Base-by-base conservation (phyloP, 768 basidiomycete species). In the Botryobasidium botryosum region DNA sequence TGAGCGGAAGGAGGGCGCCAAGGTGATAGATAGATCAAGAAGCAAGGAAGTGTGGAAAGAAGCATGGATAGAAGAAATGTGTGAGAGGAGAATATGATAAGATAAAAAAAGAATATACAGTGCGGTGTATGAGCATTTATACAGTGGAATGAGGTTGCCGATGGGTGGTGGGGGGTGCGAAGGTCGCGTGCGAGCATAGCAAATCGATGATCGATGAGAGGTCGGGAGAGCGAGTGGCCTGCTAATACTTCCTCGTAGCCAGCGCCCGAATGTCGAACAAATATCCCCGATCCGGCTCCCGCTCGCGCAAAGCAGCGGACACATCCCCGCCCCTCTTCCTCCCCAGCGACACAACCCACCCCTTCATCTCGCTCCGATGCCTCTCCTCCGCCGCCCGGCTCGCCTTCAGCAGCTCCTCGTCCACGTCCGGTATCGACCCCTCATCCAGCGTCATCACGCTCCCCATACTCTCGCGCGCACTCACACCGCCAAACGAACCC, bases 261-360 rank as follows among this genome's bases (percentile, higher is more conserved):
- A 88, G 71, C 21, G 78, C 79, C 51, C 84, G 75, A 49, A 88
- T 86, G 60, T 87, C 84, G 60, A 73, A 80, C 28, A 88, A 66
- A 54, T 73, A 69, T 31, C 72, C 70, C 47, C 77, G 73, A 55
- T 78, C 76, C 27, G 70, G 64, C 44, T 70, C 66, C 24, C 36
- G 35, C 36, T 37, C 36, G 23, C 5, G 8, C 5, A n/a, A 37
- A 32, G 13, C 17, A 21, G 53, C 54, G 46, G 49, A 56, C 17
- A 57, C 49, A 53, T 55, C 43, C 51, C 55, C 40, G 29, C 26
- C 23, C 31, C 37, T 40, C 6, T 26, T 24, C 32, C 24, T 18
- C 35, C 43, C 35, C 4, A 38, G 43, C 29, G 55, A 53, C 27
- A 52, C 52, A 24, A 60, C 60, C 90, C 87, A 92, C 4, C 82